Evolutionary conservation across 1,284 basidiomycete species (phyloP), one percentile per base, ranked within the genome.

Genomic region (Coniophora puteana): DNA sequence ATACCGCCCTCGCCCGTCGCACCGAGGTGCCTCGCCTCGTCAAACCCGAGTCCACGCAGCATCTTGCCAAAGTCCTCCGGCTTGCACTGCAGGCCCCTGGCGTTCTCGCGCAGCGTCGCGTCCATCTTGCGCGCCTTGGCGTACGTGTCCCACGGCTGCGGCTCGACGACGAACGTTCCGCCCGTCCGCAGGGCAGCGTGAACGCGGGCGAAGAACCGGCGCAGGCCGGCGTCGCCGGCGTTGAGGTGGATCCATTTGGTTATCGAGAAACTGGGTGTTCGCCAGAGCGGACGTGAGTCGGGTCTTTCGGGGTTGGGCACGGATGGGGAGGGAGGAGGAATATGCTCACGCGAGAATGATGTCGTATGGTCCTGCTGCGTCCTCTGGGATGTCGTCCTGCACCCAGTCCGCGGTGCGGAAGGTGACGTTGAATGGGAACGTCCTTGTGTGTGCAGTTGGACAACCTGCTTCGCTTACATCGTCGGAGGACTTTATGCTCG

Each of bases 221-320:
- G 51, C 10, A 92, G 49, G 0, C 79, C 88, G 1, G 74, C 72
- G 50, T 92, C 89, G 10, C 85, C 84, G 8, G 67, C 66, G 49
- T 90, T 82, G 3, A 92, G 65, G 58, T 92, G 89, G 20, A 92
- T 87, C 89, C 89, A 92, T 60, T 91, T 92, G 0, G 87, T 78
- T 32, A 92, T 65, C 0, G 89, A 92, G 46, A 92, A 80, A 2
- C 88, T 91, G 51, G 3, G 8, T 20, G 29, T 16, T 16, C 7
- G 7, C 8, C 17, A 8, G 21, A 35, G 17, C 24, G 21, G 8
- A 18, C 17, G 22, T 5, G 22, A 17, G 17, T 8, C 10, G 17
- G n/a, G n/a, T 17, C 24, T 5, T 20, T 40, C 12, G 13, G 26
- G 38, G 13, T 28, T n/a, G 23, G 18, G 16, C 2, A 22, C 3